Evolutionary conservation across 2,329 filamentous ascomycete species (phyloP).

Genomic region (Geoglossum cookeanum): DNA sequence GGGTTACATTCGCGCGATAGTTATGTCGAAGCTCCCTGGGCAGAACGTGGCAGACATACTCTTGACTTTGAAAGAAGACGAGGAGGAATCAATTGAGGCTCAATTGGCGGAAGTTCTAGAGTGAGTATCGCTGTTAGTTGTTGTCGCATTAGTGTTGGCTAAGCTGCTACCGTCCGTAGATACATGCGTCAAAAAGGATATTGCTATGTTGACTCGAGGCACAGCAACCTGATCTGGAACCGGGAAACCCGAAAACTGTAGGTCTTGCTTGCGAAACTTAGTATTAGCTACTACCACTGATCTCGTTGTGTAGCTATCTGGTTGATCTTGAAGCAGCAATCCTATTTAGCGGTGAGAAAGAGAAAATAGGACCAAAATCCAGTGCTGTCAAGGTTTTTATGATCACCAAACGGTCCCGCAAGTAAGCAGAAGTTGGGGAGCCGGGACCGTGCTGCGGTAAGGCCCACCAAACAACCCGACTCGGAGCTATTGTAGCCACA

Average conservation of each 20-base stretch:
- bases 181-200: background rate
- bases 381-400: background rate
- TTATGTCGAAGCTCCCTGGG: background rate
- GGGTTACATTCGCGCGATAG: background rate
- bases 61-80: background rate
- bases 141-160: background rate
- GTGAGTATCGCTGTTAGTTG: background rate
- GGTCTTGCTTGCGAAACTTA: background rate
- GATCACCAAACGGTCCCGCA: background rate
- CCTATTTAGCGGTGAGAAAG: too few species aligned
- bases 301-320: background rate
- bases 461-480: too few species aligned
- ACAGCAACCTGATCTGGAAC: background rate
- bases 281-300: background rate
- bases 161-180: background rate
- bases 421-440: too few species aligned
- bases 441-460: too few species aligned
- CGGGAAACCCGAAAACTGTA: background rate
- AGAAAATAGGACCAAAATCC: background rate
- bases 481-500: too few species aligned
- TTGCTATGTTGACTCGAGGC: background rate
- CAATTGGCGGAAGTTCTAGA: background rate
- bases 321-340: background rate
- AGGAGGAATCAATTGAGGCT: background rate
- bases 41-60: background rate